Conservation (phyloP, 805 yeast species). For the Blastobotrys mokoenaii region DNA sequence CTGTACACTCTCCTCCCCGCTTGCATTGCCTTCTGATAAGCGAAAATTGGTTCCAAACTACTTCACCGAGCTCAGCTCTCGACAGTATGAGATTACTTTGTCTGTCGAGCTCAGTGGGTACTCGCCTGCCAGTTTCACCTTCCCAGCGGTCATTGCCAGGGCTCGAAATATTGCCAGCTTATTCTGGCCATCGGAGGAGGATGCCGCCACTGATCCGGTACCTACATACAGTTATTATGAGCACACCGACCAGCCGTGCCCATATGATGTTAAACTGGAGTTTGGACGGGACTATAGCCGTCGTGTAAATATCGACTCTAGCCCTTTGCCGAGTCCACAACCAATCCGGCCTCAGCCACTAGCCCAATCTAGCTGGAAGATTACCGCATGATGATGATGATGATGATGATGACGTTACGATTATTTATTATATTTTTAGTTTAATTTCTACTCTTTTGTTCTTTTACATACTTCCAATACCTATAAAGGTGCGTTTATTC, state of each 20-base stretch:
- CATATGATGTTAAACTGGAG: background rate
- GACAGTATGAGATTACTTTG: constrained; percentile 9
- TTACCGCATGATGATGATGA: too few species aligned
- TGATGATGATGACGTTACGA: too few species aligned
- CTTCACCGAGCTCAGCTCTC: constrained; percentile 12
- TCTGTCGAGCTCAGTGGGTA: constrained; percentile 1
- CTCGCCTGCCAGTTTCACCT: background rate
- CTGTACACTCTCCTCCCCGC: constrained; percentile 6
- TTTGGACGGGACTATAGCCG: background rate
- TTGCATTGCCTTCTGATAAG: constrained; percentile 6
- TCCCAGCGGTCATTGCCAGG: background rate
- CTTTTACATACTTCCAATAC: too few species aligned
- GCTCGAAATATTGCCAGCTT: background rate
- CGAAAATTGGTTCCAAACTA: constrained; percentile 9
- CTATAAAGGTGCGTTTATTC: too few species aligned
- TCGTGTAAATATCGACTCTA: background rate
- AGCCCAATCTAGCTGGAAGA: too few species aligned
- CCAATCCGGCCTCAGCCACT: background rate
- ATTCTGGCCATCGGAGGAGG: background rate
- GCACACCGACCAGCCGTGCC: background rate
- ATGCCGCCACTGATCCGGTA: background rate
- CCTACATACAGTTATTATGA: background rate
- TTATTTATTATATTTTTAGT: too few species aligned
- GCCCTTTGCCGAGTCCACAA: background rate
- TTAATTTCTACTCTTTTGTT: too few species aligned